Percentiles rank a stretch among this genome's conserved stretches.
These are phyloP conservation scores for Coffea canephora DNA, from an alignment of 257 asterid species.

Conservation along the genomic window DNA sequence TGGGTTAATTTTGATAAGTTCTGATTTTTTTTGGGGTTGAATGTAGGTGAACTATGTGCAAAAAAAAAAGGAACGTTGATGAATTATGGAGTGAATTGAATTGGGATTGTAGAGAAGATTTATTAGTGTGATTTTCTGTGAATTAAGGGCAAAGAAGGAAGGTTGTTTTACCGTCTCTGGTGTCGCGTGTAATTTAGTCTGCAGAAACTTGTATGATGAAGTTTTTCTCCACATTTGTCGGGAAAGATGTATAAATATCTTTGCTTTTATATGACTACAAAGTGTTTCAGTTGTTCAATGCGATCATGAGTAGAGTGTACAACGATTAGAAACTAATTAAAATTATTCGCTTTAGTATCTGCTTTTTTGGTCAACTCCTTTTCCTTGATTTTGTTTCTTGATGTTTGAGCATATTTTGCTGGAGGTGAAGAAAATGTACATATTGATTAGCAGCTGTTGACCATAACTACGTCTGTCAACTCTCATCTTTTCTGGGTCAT, in stretches of 20 bases:
- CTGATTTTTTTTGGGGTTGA: neutral
- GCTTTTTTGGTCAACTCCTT: neutral
- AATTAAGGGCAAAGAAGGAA: neutral
- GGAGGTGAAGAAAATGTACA: neutral
- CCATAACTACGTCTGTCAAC: too few species aligned
- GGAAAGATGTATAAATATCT: neutral
- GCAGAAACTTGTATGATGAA: too few species aligned
- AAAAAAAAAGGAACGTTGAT: neutral
- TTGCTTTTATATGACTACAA: neutral
- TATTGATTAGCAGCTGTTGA: too few species aligned
- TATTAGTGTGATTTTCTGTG: neutral
- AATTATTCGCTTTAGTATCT: neutral
- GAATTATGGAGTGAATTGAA: neutral
- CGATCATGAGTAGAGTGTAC: neutral
- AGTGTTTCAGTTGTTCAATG: neutral
- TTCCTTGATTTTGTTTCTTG: too few species aligned
- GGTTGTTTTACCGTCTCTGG: too few species aligned
- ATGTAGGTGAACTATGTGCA: too few species aligned
- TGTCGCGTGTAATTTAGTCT: too few species aligned
- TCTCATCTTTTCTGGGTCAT: too few species aligned
- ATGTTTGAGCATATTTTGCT: neutral
- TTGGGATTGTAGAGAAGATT: neutral
- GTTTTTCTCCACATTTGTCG: neutral
- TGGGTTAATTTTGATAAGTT: neutral
- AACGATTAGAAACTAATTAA: neutral